Conservation (phyloP, 495 filamentous ascomycete genomes). For the Viridothelium virens region DNA sequence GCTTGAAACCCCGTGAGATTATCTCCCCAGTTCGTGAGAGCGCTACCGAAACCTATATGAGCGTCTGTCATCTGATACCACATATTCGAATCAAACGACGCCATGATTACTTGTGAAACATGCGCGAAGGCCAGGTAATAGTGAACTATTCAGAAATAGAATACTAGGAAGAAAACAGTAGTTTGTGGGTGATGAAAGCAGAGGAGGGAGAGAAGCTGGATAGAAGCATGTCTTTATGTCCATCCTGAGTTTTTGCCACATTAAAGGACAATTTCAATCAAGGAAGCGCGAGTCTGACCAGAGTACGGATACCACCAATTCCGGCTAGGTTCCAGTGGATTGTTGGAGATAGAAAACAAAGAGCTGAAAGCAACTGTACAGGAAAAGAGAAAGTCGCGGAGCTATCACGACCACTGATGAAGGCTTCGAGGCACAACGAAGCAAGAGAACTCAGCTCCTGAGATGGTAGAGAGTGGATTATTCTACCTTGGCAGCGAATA, state of each 20-base stretch:
- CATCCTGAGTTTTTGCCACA: not conserved
- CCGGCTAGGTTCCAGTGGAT: not conserved
- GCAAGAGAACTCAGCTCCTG: not conserved
- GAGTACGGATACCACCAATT: not conserved
- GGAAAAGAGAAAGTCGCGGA: not conserved
- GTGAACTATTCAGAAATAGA: not conserved
- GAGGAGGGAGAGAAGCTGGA: not conserved
- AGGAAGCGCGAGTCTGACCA: not conserved
- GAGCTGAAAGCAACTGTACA: not conserved
- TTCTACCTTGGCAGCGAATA: not conserved
- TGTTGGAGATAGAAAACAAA: not conserved
- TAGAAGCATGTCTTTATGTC: not conserved
- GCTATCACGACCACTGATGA: not conserved
- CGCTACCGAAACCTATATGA: not conserved
- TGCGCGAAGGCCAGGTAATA: not conserved
- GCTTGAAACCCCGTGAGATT: not conserved
- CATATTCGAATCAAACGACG: conserved; percentile 5
- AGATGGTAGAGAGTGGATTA: not conserved
- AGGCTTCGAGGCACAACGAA: not conserved
- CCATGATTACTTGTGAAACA: not conserved
- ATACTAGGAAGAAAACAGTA: not conserved
- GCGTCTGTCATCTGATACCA: conserved; percentile 2
- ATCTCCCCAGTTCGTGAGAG: conserved; percentile 4
- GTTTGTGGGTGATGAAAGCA: too few relatives aligned
- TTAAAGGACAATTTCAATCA: not conserved